Conservation (phyloP, 1,139 yeast species). For the Lipomyces yarrowii region DNA sequence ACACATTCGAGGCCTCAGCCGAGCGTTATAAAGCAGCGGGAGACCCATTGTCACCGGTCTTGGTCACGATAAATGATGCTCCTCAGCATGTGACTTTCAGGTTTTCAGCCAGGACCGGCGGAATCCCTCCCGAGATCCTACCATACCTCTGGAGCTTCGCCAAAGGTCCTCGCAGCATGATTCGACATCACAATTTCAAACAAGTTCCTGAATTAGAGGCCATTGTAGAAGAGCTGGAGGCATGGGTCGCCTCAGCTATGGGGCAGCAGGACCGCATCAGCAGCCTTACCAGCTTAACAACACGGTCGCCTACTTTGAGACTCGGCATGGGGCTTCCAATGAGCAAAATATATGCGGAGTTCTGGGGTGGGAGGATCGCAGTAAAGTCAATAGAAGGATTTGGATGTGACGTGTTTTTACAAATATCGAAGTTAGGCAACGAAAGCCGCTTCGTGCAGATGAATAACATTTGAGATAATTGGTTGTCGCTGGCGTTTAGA, state of each 20-base stretch:
- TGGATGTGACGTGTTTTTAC: constrained; percentile 85
- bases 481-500: background rate
- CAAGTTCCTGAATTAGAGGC: constrained; percentile 48
- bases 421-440: constrained; percentile 74
- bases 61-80: constrained; percentile 68
- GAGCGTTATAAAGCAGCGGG: constrained; percentile 44
- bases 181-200: constrained; percentile 40
- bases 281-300: constrained; percentile 46
- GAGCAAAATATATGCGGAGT: constrained; percentile 89
- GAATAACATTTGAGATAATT: constrained; percentile 10
- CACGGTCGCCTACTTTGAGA: constrained; percentile 71
- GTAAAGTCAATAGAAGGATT: constrained; percentile 85
- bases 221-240: constrained; percentile 38
- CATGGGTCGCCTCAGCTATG: constrained; percentile 22
- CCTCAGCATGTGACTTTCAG: constrained; percentile 70
- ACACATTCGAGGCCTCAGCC: constrained; percentile 80
- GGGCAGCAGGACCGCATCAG: constrained; percentile 33
- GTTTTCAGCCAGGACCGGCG: constrained; percentile 90
- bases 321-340: constrained; percentile 89
- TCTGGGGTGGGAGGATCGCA: constrained; percentile 89
- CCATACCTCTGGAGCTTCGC: constrained; percentile 78
- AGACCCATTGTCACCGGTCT: constrained; percentile 51
- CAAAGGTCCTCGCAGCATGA: constrained; percentile 41
- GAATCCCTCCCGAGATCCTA: constrained; percentile 61
- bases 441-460: constrained; percentile 39